Base-by-base conservation (phyloP, 345 rosid species). In the Lepidium aucheri region DNA sequence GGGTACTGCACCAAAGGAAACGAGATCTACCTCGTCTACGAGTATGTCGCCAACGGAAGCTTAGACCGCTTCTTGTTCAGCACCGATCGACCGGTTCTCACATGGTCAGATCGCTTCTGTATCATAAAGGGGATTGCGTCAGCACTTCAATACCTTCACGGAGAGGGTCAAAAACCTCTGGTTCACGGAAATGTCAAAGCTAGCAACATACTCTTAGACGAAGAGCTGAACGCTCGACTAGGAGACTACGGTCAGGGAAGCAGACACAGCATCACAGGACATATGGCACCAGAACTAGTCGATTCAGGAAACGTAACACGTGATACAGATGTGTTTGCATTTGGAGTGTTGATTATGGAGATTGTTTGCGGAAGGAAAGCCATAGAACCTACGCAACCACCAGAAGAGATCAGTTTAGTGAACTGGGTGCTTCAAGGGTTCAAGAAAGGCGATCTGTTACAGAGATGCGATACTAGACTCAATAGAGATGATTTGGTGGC, bases 161-260 rank as follows among this genome's bases (percentile, higher is more conserved):
- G 76, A 33, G 82, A 77, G 10, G 77, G 83, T 73, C 82, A 70
- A 16, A 77, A 66, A 65, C 68, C 72, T 13, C 68, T 84, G 8
- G 26, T 84, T 6, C 86, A 80, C 30, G 77, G 84, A 42, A 80
- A 84, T 26, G 42, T 80, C 26, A 84, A 78, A 52, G 73, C 83
- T 0, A 80, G 76, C 45, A 84, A 80, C 44, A 56, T 82, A 5
- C 80, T 80, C 69, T 66, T 84, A 18, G 86, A 84, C 55, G 74
- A 59, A 12, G 76, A 76, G 46, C 67, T 82, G 14, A 75, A 77
- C 60, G 65, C 78, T 22, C 53, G 80, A 11, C 68, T 85, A 5
- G 85, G 83, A 42, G 86, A 85, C 32, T 85, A 58, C 10, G 86
- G 89, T 41, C 82, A 77, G 14, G 78, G 73, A 51, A 80, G 70